A percentile compares a stretch with the other conserved stretches of the same genome.
These are phyloP conservation scores for Wickerhamiella sorbophila DNA, from an alignment of 805 yeast species.

Conservation along the genomic window DNA sequence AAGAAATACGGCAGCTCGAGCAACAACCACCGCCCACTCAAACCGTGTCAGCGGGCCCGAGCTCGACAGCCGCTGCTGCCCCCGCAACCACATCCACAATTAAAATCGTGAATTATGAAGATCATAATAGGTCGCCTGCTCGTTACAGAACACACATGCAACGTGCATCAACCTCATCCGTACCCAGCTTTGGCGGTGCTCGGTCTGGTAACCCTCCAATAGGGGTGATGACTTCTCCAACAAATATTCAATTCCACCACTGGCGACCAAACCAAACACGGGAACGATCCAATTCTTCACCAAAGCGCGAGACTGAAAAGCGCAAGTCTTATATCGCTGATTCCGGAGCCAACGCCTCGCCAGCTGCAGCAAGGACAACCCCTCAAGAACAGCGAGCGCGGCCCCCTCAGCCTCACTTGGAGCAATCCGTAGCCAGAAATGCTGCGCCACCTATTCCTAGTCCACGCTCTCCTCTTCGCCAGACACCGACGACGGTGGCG, in stretches of 20 bases:
- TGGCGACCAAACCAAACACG: conserved; percentile 32
- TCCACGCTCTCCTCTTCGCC: background rate
- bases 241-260: conserved; percentile 42
- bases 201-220: conserved; percentile 10
- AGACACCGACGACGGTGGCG: background rate
- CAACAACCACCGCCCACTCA: conserved; percentile 4
- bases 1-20: background rate
- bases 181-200: conserved; percentile 12
- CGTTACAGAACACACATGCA: conserved; percentile 14
- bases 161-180: conserved; percentile 14
- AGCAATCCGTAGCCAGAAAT: conserved; percentile 4
- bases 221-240: conserved; percentile 26
- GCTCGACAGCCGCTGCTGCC: conserved; percentile 13
- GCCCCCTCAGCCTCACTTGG: conserved; percentile 8
- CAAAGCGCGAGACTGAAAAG: background rate
- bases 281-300: conserved; percentile 10
- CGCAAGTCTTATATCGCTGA: conserved; percentile 11
- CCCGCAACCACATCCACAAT: conserved; percentile 11
- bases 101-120: conserved; percentile 15
- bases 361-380: background rate
- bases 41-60: conserved; percentile 10
- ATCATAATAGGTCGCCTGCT: conserved; percentile 12
- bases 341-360: background rate
- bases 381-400: background rate
- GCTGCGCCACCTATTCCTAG: background rate